Percentiles rank a stretch among this genome's conserved stretches.
Conservation (phyloP, 805 yeast genomes). For the Blastobotrys robertii region DNA sequence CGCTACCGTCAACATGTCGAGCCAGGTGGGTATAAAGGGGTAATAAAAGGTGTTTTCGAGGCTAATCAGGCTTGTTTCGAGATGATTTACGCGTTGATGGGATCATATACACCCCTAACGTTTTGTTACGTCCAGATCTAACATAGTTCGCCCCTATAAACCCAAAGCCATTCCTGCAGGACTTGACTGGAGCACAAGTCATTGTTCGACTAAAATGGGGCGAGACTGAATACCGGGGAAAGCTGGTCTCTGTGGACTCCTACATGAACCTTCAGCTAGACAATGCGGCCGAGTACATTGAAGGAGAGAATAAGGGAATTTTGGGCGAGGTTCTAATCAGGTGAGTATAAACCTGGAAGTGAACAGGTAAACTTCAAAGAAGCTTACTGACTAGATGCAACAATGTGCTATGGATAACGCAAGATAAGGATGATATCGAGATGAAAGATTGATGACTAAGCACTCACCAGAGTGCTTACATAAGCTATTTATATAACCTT, state of each 20-base stretch:
- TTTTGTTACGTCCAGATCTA: background rate
- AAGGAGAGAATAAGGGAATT: constrained; percentile 39
- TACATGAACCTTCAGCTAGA: constrained; percentile 83
- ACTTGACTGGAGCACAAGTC: constrained; percentile 60
- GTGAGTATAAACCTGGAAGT: constrained; percentile 14
- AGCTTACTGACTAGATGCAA: constrained; percentile 51
- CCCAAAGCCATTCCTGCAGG: constrained; percentile 83
- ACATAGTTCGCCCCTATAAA: constrained; percentile 50
- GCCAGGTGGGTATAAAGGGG: no score
- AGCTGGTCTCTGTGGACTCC: constrained; percentile 68
- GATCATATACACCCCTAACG: no score
- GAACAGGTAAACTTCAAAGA: background rate
- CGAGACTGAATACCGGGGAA: constrained; percentile 77
- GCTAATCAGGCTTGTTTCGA: no score
- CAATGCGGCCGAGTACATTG: constrained; percentile 45
- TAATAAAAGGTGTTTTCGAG: no score
- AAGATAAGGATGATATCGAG: constrained; percentile 17
- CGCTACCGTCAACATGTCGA: no score
- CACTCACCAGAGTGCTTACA: background rate
- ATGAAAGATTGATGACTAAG: constrained; percentile 6
- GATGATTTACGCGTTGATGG: no score
- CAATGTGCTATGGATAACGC: constrained; percentile 71
- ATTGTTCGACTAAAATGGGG: constrained; percentile 84
- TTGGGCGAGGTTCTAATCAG: constrained; percentile 70
- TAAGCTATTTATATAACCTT: background rate